Conservation (phyloP, 176 grass and related monocot genomes). For the Puya raimondii region DNA sequence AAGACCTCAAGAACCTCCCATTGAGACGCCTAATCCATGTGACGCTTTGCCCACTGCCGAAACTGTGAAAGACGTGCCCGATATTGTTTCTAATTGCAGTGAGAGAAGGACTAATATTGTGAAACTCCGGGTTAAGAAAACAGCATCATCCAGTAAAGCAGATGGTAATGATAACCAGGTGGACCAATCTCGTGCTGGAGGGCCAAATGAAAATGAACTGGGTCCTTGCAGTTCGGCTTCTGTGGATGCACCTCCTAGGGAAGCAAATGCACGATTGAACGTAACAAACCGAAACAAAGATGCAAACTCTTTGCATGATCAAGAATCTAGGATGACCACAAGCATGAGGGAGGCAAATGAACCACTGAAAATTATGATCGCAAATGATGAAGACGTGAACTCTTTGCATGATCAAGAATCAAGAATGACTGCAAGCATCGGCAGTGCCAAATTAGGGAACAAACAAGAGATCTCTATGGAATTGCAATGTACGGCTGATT, state of each 20-base stretch:
- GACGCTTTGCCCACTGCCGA: slow-evolving; percentile 47
- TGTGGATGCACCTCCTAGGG: slow-evolving; percentile 76
- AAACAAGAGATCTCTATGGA: slow-evolving; percentile 58
- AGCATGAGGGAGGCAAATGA: slow-evolving; percentile 46
- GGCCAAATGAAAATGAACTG: slow-evolving; percentile 59
- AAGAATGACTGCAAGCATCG: slow-evolving; percentile 62
- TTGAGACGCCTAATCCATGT: slow-evolving; percentile 46
- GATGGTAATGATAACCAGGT: slow-evolving; percentile 47
- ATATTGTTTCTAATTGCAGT: slow-evolving; percentile 83
- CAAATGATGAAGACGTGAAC: slow-evolving; percentile 26
- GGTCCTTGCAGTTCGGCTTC: slow-evolving; percentile 91
- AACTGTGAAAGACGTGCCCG: slow-evolving; percentile 52
- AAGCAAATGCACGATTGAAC: slow-evolving; percentile 44
- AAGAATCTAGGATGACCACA: slow-evolving; percentile 53
- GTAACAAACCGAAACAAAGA: slow-evolving; percentile 50
- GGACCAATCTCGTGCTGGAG: slow-evolving; percentile 39
- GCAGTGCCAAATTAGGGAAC: slow-evolving; percentile 57
- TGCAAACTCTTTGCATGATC: slow-evolving; percentile 63
- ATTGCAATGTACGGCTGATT: slow-evolving; percentile 82
- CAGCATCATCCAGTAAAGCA: slow-evolving; percentile 71
- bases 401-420: slow-evolving; percentile 19
- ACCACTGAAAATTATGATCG: slow-evolving; percentile 45
- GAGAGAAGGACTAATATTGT: slow-evolving; percentile 68
- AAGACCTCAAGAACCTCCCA: slow-evolving; percentile 56
- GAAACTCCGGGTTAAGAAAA: slow-evolving; percentile 73